Base-by-base conservation (phyloP, 179 eudicot genomes). In the Amaranthus tricolor region DNA sequence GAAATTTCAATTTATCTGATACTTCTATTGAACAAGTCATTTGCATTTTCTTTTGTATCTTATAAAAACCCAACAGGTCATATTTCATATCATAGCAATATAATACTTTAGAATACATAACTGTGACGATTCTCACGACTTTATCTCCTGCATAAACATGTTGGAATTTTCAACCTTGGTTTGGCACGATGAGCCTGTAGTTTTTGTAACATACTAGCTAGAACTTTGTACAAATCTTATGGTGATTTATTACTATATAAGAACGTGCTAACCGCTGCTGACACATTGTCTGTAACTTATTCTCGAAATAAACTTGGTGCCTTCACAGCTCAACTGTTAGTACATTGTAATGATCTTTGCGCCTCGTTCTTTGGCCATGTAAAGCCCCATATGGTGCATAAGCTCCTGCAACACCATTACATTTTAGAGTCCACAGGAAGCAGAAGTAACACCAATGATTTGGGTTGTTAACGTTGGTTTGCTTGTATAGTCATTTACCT, bases 311-410 rank as follows among this genome's bases (percentile, higher is more conserved):
- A 48, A 8, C 48, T 13, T 12, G 59, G 69, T 56, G 51, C 44
- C n/a, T 60, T 68, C 56, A 76, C 60, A 43, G 74, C 47, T 70
- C 76, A 66, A 70, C 57, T 40, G 82, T 70, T 7, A 79, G 53
- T 31, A 90, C 87, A 70, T 77, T 74, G 71, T 69, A 13, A 87
- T 94, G 62, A 92, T 86, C 84, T 85, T 92, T 9, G 96, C 97
- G 19, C 97, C 96, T 74, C 97, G 81, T 67, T 84, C 90, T 85
- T 88, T 90, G 15, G 97, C 93, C 96, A 92, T 90, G 83, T 86
- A 90, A 19, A 92, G 90, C 48, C 96, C 97, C 60, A 92, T 81
- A 77, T 92, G 97, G 52, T 92, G 97, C 95, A 90, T 92, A 79
- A 92, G 74, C 77, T 86, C 95, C 97, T 92, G 87, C 83, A 70